phyloP scores from a whole-genome alignment of 306 rosid genomes.

The Sesbania bispinosa region DNA sequence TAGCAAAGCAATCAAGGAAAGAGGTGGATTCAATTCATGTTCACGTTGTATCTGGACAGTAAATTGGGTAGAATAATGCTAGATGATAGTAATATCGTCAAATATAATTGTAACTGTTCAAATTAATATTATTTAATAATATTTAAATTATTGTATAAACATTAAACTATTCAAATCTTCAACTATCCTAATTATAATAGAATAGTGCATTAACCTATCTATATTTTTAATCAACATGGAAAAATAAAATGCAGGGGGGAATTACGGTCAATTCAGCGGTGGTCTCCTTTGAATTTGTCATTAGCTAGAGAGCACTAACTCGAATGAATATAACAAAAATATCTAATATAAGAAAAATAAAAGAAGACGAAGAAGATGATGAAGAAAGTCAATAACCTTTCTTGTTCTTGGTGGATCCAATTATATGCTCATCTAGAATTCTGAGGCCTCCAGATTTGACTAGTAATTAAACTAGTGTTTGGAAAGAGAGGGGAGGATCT shows the following conservation, averaged over 20 bases:
- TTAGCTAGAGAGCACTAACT: neutral
- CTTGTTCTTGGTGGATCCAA: neutral
- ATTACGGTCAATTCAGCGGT: neutral
- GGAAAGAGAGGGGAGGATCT: neutral
- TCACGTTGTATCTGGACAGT: constrained; percentile 6
- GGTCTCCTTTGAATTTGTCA: neutral
- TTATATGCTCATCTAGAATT: constrained; percentile 12
- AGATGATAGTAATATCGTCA: no score
- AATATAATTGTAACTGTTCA: no score
- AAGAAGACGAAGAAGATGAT: no score
- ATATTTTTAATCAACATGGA: neutral
- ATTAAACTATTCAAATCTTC: no score
- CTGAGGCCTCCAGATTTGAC: constrained; percentile 35
- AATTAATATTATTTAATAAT: no score
- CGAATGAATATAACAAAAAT: neutral
- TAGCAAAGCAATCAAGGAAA: no score
- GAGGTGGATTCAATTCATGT: no score
- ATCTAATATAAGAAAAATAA: no score
- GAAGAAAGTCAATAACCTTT: neutral
- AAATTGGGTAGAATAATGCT: neutral
- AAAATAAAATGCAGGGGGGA: no score
- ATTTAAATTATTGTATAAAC: no score
- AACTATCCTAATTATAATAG: no score
- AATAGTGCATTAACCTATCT: no score
- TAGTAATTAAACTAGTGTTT: neutral